Evolutionary conservation across 2,329 filamentous ascomycete species (phyloP).

Genomic region (Xylaria polymorpha): DNA sequence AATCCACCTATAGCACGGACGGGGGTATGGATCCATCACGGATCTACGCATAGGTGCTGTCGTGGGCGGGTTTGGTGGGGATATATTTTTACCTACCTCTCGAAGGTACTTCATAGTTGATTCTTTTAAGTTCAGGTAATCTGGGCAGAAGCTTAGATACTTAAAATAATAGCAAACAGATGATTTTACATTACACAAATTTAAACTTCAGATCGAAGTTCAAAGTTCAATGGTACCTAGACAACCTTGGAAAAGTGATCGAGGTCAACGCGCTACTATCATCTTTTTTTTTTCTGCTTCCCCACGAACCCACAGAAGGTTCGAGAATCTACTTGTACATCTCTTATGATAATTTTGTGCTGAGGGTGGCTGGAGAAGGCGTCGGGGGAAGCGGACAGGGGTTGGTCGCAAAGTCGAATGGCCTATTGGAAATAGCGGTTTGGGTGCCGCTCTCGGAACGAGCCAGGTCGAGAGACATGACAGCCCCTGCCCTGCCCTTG

Average conservation of each 20-base stretch:
- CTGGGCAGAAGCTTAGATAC: neutral
- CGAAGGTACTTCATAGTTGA: neutral
- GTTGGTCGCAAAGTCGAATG: slow-evolving; percentile 6
- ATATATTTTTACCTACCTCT: neutral
- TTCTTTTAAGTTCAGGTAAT: neutral
- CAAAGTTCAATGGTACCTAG: neutral
- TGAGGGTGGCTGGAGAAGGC: slow-evolving; percentile 28
- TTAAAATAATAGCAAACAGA: neutral
- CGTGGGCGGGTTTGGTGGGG: slow-evolving; percentile 2
- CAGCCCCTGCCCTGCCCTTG: slow-evolving; percentile 32
- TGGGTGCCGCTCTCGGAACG: slow-evolving; percentile 47
- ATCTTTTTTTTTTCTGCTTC: neutral
- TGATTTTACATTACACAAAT: neutral
- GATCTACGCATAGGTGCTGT: too few relatives aligned
- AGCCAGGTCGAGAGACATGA: slow-evolving; percentile 36
- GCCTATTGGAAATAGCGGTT: slow-evolving; percentile 30
- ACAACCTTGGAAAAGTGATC: too few relatives aligned
- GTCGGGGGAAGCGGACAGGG: slow-evolving; percentile 14
- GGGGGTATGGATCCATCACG: neutral
- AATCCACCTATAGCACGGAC: neutral
- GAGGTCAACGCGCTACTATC: neutral
- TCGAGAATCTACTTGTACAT: slow-evolving; percentile 54
- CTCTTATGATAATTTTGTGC: slow-evolving; percentile 25
- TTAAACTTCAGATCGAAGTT: neutral
- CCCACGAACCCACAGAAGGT: slow-evolving; percentile 55